Evolutionary conservation across 2,329 filamentous ascomycete genomes (phyloP).

Genomic region (Coniochaeta sp.): DNA sequence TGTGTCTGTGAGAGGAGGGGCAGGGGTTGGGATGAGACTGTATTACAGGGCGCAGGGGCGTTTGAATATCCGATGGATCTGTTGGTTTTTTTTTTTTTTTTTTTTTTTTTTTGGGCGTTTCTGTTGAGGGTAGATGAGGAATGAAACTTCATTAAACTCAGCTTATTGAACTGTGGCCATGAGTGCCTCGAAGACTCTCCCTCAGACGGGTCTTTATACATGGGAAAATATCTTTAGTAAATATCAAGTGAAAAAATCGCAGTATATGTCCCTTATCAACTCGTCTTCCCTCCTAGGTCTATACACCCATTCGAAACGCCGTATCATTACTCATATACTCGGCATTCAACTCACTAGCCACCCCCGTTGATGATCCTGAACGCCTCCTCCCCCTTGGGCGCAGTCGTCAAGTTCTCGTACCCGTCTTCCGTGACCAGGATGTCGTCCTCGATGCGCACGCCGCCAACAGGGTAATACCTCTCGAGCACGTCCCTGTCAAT

Average conservation of each 20-base stretch:
- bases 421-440: constrained; percentile 72
- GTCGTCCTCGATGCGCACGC: constrained; percentile 89
- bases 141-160: neutral
- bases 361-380: constrained; percentile 50
- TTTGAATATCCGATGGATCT: neutral
- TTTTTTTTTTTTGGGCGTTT: neutral
- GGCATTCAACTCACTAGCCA: neutral
- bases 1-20: neutral
- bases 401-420: constrained; percentile 75
- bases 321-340: neutral
- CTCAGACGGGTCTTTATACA: no score
- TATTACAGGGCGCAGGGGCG: neutral
- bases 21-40: neutral
- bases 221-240: no score
- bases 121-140: neutral
- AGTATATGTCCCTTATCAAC: no score
- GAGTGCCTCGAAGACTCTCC: neutral
- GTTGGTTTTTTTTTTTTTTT: neutral
- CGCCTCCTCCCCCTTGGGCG: constrained; percentile 69
- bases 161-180: neutral
- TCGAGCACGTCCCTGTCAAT: constrained; percentile 61
- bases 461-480: constrained; percentile 71
- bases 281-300: no score
- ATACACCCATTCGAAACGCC: no score
- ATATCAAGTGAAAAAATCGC: no score